Base-by-base conservation (phyloP, 345 rosid genomes). In the Erodium maritimum region DNA sequence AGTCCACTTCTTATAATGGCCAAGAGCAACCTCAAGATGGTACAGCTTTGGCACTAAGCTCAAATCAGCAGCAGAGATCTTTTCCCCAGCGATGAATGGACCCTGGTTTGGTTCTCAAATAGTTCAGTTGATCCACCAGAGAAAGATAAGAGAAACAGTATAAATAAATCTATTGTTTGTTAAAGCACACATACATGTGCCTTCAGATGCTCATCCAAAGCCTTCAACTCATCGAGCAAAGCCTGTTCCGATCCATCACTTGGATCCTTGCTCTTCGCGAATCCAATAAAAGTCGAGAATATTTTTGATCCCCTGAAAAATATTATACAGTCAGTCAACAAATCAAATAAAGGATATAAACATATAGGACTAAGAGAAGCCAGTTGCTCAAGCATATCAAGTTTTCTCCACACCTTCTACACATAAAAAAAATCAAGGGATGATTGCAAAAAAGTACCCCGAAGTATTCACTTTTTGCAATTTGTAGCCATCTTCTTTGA, bases 21-120 rank as follows among this genome's bases (percentile, higher is more conserved):
- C 95, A 55, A 87, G 91, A 64, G 87, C 84, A 13, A 82, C 69
- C 77, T 87, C 63, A 2, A 94, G 90, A 73, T 93, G 99, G 78
- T 82, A 87, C 64, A 93, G 78, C 78, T 90, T 93, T 3, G 99
- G 96, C 62, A 80, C 95, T 80, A 93, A 78, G 79, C 81, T 78
- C 53, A 94, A 69, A 77, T 94, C 97, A 61, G 54, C 87, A 0
- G 95, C 96, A 11, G 83, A 74, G 52, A 82, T 66, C 75, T 79
- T 83, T 61, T 76, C 90, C 23, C 95, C 96, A 17, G 96, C 96
- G 68, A 94, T 70, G 48, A 71, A 84, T 42, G 93, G 95, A 52
- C 95, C 96, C 80, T 79, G 79, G 34, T 65, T 7, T 42, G 48
- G 17, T 42, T 42, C 14, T 42, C 16, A 22, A 8, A 8, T 5